phyloP scores from a whole-genome alignment of 2,329 filamentous ascomycete species.

The Blastomyces parvus region DNA sequence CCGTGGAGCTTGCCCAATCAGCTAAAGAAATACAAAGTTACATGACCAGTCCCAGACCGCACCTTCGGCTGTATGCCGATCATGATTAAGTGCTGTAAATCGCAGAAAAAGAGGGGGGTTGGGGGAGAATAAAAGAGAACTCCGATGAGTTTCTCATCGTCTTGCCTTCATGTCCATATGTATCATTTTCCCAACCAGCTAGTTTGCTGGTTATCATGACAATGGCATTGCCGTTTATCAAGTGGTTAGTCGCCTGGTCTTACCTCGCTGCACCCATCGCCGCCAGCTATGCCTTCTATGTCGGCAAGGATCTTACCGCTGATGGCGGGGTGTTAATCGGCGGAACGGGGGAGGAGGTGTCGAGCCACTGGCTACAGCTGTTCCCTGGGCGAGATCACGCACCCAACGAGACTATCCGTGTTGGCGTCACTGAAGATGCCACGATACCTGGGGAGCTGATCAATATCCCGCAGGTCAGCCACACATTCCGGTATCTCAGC shows the following conservation, averaged over 20 bases:
- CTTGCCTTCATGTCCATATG: background rate
- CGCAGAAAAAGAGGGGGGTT: background rate
- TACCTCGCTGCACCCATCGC: background rate
- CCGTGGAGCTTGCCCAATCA: background rate
- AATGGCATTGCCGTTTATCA: background rate
- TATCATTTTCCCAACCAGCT: background rate
- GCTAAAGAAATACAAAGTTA: too few species aligned
- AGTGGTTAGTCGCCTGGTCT: background rate
- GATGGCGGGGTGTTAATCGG: slow-evolving; percentile 38
- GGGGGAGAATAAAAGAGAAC: background rate
- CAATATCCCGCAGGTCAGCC: background rate
- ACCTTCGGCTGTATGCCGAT: background rate
- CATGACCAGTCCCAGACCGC: background rate
- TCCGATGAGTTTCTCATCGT: background rate
- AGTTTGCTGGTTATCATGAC: background rate
- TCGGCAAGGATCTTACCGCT: slow-evolving; percentile 38
- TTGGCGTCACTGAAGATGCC: slow-evolving; percentile 36
- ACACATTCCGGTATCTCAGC: background rate
- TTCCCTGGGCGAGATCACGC: slow-evolving; percentile 36
- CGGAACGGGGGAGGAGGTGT: slow-evolving; percentile 42
- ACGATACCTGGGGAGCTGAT: slow-evolving; percentile 21
- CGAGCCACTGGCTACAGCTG: slow-evolving; percentile 40
- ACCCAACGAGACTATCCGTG: slow-evolving; percentile 35
- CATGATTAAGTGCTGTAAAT: background rate
- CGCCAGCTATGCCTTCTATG: slow-evolving; percentile 43